phyloP scores from a whole-genome alignment of 2,329 filamentous ascomycete species.

The Phialemoniopsis sp. region DNA sequence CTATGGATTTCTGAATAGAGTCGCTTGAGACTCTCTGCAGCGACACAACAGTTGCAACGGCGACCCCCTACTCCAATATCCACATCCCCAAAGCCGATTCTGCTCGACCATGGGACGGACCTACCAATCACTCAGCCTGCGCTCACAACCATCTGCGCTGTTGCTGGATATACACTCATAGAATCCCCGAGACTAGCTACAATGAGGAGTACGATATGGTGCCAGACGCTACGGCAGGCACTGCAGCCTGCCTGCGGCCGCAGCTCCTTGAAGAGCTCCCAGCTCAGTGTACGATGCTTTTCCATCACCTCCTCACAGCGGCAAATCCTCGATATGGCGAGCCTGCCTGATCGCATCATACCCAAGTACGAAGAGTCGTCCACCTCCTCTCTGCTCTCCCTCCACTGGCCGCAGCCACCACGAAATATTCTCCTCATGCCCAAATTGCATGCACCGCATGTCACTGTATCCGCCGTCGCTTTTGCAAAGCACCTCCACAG shows the following conservation, averaged over 20 bases:
- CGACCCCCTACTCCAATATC: too few relatives aligned
- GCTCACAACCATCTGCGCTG: background rate
- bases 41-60: too few relatives aligned
- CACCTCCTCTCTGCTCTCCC: constrained; percentile 48
- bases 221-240: too few relatives aligned
- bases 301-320: constrained; percentile 38
- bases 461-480: constrained; percentile 45
- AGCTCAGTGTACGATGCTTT: constrained; percentile 31
- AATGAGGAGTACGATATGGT: too few relatives aligned
- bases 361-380: constrained; percentile 60
- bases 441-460: constrained; percentile 51
- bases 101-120: too few relatives aligned
- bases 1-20: too few relatives aligned
- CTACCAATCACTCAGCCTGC: too few relatives aligned
- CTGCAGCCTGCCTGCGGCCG: too few relatives aligned
- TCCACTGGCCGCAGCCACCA: constrained; percentile 51
- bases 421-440: constrained; percentile 55
- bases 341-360: constrained; percentile 51
- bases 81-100: too few relatives aligned
- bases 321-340: constrained; percentile 45
- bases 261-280: background rate
- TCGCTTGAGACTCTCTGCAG: too few relatives aligned
- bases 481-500: constrained; percentile 69
- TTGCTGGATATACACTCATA: too few relatives aligned
- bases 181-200: too few relatives aligned